These are phyloP conservation scores for Boletus sp. DNA, from an alignment of 1,284 basidiomycete species.

Conservation along the genomic window DNA sequence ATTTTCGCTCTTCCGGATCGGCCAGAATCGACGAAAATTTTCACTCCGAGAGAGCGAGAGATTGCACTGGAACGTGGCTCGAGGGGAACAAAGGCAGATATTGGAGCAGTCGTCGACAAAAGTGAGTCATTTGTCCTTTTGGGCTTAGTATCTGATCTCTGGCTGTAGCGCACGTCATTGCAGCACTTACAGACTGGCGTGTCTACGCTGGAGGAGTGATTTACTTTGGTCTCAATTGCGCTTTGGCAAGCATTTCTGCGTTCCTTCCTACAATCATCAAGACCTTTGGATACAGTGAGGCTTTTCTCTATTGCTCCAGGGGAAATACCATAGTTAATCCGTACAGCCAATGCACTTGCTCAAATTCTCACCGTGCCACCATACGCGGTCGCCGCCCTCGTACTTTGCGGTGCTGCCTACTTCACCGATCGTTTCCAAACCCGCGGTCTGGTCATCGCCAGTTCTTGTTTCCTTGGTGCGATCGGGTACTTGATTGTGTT, in stretches of 20 bases:
- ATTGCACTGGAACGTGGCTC: constrained; percentile 78
- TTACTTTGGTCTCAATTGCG: constrained; percentile 81
- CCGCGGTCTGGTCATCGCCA: constrained; percentile 65
- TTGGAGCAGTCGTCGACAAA: constrained; percentile 68
- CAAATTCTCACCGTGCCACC: constrained; percentile 82
- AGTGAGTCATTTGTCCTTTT: constrained; percentile 43
- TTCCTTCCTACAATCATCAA: constrained; percentile 86
- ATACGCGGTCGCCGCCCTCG: constrained; percentile 73
- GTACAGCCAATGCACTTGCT: constrained; percentile 54
- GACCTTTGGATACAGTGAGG: constrained; percentile 65
- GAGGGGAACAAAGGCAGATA: constrained; percentile 66
- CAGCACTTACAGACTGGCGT: constrained; percentile 71
- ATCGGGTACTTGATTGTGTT: constrained; percentile 48
- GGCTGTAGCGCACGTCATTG: constrained; percentile 57
- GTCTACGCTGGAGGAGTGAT: constrained; percentile 65
- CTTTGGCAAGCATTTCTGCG: constrained; percentile 77
- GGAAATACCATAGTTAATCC: neutral
- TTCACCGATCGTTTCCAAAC: constrained; percentile 74
- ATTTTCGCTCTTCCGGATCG: constrained; percentile 73
- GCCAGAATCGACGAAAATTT: constrained; percentile 72
- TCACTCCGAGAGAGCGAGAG: constrained; percentile 71
- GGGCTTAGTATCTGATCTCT: neutral
- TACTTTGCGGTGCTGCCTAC: constrained; percentile 67
- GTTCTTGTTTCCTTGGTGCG: constrained; percentile 53
- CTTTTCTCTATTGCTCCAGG: neutral